Conservation (phyloP, 1,284 basidiomycete genomes). For the Vanrija humicola region DNA sequence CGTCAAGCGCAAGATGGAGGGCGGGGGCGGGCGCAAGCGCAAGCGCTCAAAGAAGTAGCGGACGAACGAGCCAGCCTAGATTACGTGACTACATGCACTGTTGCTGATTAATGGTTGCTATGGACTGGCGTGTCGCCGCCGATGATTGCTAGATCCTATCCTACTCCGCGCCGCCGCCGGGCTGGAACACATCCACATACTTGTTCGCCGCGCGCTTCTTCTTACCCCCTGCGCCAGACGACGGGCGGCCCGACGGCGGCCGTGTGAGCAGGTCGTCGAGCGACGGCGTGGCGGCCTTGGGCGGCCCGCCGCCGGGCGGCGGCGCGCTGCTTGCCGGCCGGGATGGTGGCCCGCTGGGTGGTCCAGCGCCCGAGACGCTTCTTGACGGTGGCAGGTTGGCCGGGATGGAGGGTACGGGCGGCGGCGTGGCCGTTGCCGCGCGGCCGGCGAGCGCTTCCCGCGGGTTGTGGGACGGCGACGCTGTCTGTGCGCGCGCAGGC, state of each 20-base stretch:
- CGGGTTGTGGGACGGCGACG: constrained; percentile 61
- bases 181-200: constrained; percentile 59
- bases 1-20: constrained; percentile 68
- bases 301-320: constrained; percentile 2
- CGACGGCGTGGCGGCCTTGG: constrained; percentile 49
- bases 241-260: constrained; percentile 40
- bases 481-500: constrained; percentile 71
- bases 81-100: neutral
- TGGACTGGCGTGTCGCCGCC: neutral
- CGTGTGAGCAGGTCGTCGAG: constrained; percentile 46
- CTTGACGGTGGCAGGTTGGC: neutral
- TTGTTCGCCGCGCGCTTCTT: constrained; percentile 72
- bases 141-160: neutral
- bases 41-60: constrained; percentile 24
- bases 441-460: constrained; percentile 54
- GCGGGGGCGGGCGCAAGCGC: constrained; percentile 13
- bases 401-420: constrained; percentile 2
- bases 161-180: neutral
- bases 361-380: constrained; percentile 2
- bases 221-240: constrained; percentile 55
- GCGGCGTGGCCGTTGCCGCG: constrained; percentile 28
- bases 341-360: constrained; percentile 13
- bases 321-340: neutral
- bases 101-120: neutral
- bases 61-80: too few relatives aligned